A percentile compares a stretch with the other conserved stretches of the same genome.
Evolutionary conservation across 805 yeast species (phyloP).

Genomic region (Pichia ethanolica): DNA sequence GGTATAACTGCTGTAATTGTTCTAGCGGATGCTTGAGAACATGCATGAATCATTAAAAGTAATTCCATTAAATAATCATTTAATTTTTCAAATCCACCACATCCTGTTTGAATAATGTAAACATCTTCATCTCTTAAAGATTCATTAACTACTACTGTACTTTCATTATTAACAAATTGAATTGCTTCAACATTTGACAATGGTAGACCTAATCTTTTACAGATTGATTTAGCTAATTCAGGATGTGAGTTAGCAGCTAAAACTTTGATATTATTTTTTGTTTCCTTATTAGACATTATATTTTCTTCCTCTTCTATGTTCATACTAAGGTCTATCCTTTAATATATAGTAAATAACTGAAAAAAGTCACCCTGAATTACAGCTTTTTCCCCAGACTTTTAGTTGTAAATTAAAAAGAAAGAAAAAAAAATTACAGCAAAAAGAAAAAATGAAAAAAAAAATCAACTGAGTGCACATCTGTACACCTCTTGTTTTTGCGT

Average conservation of each 20-base stretch:
- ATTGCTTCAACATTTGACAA: conserved; percentile 73
- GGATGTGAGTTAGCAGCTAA: conserved; percentile 75
- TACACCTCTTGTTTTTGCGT: too few species aligned
- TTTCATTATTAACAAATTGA: conserved; percentile 82
- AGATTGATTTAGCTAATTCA: conserved; percentile 66
- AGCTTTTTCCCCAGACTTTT: conserved; percentile 2
- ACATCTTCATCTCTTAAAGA: conserved; percentile 89
- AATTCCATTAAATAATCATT: conserved; percentile 86
- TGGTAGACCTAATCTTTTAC: conserved; percentile 55
- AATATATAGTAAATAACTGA: too few species aligned
- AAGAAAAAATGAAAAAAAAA: background rate
- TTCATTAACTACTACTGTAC: conserved; percentile 82
- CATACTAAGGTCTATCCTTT: background rate
- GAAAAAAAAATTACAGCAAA: conserved; percentile 1
- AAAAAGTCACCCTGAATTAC: background rate
- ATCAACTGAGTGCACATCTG: too few species aligned
- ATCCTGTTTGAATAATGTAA: conserved; percentile 77
- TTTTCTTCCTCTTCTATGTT: background rate
- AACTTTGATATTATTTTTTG: conserved; percentile 41
- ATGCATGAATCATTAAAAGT: conserved; percentile 85
- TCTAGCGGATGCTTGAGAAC: conserved; percentile 93
- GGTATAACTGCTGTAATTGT: conserved; percentile 93
- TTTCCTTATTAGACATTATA: conserved; percentile 26
- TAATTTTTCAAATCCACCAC: conserved; percentile 67
- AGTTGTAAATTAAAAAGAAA: background rate